A percentile compares a stretch with the other conserved stretches of the same genome.
phyloP scores from a whole-genome alignment of 441 rosid species.

The Bocquillonia castaneifolia region DNA sequence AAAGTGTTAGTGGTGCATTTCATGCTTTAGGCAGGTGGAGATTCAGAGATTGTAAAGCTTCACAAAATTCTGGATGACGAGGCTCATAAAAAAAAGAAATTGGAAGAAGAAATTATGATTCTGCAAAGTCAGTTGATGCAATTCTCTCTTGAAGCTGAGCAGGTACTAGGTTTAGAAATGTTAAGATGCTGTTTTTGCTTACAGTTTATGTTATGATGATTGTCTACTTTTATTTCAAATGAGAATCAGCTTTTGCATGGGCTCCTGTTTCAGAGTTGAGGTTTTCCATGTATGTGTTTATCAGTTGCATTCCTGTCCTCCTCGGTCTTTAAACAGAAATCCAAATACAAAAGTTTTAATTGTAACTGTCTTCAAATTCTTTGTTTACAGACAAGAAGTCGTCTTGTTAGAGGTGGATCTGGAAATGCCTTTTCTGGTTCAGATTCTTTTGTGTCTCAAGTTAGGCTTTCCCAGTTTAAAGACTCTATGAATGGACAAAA shows the following conservation, averaged over 20 bases:
- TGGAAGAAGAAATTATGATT: constrained; percentile 72
- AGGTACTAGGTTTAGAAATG: constrained; percentile 44
- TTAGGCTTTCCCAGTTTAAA: constrained; percentile 45
- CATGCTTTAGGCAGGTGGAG: constrained; percentile 62
- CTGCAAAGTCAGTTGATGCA: constrained; percentile 84
- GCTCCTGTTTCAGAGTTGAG: neutral
- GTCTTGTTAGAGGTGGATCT: constrained; percentile 53
- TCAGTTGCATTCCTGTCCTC: constrained; percentile 9
- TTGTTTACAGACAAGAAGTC: constrained; percentile 56
- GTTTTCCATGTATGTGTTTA: neutral
- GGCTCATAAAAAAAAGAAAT: constrained; percentile 65
- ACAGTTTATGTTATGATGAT: neutral
- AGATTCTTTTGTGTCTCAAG: constrained; percentile 54
- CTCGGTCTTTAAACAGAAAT: neutral
- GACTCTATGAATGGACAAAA: constrained; percentile 61
- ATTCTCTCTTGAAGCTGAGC: constrained; percentile 82
- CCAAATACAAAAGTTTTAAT: neutral
- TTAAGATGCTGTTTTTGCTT: constrained; percentile 6
- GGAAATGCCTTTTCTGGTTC: constrained; percentile 48
- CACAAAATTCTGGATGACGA: constrained; percentile 78
- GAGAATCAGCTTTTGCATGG: constrained; percentile 5
- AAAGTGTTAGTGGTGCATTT: constrained; percentile 24
- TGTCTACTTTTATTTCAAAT: neutral
- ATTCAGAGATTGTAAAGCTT: constrained; percentile 62
- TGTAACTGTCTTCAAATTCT: neutral